These are phyloP conservation scores for Podospora tetraspora DNA, from an alignment of 495 filamentous ascomycete genomes.

Conservation along the genomic window DNA sequence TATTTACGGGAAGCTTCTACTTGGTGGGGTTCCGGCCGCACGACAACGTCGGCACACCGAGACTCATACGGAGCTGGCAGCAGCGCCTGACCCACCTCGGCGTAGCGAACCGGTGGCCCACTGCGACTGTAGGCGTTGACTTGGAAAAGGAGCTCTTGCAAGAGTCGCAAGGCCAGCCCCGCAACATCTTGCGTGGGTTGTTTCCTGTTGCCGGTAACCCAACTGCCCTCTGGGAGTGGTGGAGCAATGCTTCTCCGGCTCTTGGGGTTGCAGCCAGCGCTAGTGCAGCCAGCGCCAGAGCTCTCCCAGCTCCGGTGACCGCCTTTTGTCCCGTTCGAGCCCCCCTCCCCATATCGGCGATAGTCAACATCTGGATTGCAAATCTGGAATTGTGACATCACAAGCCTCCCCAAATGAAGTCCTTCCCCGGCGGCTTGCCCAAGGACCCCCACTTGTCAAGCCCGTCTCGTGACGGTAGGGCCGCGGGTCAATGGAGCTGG, in stretches of 20 bases:
- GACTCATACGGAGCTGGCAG: not conserved
- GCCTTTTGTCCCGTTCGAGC: not conserved
- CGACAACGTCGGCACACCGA: not conserved
- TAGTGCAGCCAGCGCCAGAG: no score
- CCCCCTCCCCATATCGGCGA: not conserved
- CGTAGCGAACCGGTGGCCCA: not conserved
- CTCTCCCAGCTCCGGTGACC: not conserved
- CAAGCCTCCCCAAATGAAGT: not conserved
- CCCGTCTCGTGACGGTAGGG: conserved; percentile 5
- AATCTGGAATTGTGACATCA: not conserved
- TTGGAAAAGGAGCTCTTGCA: not conserved
- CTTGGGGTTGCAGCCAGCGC: not conserved
- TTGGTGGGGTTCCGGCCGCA: not conserved
- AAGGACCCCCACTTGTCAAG: not conserved
- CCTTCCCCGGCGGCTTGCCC: not conserved
- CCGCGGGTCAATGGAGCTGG: conserved; percentile 6
- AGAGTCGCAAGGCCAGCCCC: not conserved
- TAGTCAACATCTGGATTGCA: not conserved
- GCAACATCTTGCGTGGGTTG: not conserved
- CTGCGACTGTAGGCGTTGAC: not conserved
- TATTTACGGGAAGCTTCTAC: not conserved
- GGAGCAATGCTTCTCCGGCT: not conserved
- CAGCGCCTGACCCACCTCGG: not conserved
- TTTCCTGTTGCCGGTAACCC: conserved; percentile 1
- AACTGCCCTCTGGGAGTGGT: not conserved